Percentiles rank a stretch among this genome's conserved stretches.
These are phyloP conservation scores for Globisporangium mamillatum DNA, from an alignment of 352 stramenopile species.

Conservation along the genomic window DNA sequence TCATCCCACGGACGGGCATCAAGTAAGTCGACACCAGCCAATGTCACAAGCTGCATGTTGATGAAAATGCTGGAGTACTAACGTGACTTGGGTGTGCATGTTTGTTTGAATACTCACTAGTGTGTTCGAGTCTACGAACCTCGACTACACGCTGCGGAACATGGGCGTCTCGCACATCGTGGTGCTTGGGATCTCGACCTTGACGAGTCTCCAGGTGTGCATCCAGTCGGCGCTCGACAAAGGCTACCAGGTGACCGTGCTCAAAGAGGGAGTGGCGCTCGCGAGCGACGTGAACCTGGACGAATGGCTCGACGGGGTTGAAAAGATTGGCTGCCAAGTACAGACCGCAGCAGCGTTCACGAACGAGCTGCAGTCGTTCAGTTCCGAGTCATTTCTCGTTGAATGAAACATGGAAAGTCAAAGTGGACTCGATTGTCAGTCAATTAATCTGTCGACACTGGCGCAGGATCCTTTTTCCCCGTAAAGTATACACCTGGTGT, in stretches of 20 bases:
- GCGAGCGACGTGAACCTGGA: constrained; percentile 10
- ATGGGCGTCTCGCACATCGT: constrained; percentile 85
- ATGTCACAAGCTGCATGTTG: not conserved
- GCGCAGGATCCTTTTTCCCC: not conserved
- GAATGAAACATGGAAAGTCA: not conserved
- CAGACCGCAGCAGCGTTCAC: constrained; percentile 27
- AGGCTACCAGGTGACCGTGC: constrained; percentile 84
- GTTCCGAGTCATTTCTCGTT: constrained; percentile 4
- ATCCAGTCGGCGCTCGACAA: constrained; percentile 84
- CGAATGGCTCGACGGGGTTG: constrained; percentile 24
- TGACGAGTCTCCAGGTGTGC: constrained; percentile 77
- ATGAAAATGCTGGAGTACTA: not conserved
- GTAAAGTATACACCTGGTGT: not conserved
- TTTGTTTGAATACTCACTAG: constrained; percentile 28
- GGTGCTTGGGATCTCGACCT: constrained; percentile 76
- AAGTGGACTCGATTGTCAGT: constrained; percentile 2
- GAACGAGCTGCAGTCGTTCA: constrained; percentile 37
- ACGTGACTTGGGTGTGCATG: not conserved
- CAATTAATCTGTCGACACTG: too few relatives aligned
- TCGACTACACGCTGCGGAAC: constrained; percentile 89
- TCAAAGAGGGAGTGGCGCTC: constrained; percentile 65
- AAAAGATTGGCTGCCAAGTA: constrained; percentile 32
- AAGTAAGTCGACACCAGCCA: constrained; percentile 40
- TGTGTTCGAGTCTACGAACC: constrained; percentile 85
- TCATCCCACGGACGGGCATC: constrained; percentile 75